Evolutionary conservation across 2,329 filamentous ascomycete species (phyloP), one percentile per base, ranked within the genome.

Genomic region (Plectosphaerella sp.): DNA sequence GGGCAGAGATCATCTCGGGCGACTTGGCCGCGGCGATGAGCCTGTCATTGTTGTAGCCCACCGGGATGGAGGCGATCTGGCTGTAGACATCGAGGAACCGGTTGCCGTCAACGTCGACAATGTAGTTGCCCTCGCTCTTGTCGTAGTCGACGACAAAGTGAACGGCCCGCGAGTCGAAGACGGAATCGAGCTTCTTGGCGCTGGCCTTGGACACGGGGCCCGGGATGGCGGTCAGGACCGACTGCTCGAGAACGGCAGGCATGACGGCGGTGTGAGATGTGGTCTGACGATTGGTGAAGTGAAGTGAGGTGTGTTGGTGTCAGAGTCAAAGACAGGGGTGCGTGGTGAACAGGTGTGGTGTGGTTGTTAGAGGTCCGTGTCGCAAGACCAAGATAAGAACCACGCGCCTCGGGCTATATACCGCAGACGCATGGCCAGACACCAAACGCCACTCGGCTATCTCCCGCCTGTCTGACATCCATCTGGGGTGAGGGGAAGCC

Each of bases 21-120:
- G 85, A 85, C 52, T 77, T 76, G 42, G 87, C 86, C 37, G 84
- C 84, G 59, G 79, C 72, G 57, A 83, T 75, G 55, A 93, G 80
- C 49, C 79, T 71, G 11, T 86, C 78, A 70, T 92, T 91, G 78
- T 87, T 91, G 79, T 93, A 92, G 57, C 89, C 89, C 47, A 93
- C 83, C 10, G 89, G 87, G 60, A 93, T 92, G 22, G 88, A 91
- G 53, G 89, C 89, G 65, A 93, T 92, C 70, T 92, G 89, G 48
- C 89, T 86, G 68, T 90, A 89, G 69, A 77, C 74, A 67, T 78
- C 75, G 48, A 77, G 68, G 55, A 72, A 71, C 37, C 70, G 67
- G 66, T 78, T 78, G 61, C 75, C 75, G 55, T 78, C 75, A 49
- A 72, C 70, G 59, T 78, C 75, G 50, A 74, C 70, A 54, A 78